A percentile compares a stretch with the other conserved stretches of the same genome.
Evolutionary conservation across 2,329 filamentous ascomycete genomes (phyloP).

Genomic region (Aspergillus costaricaensis): DNA sequence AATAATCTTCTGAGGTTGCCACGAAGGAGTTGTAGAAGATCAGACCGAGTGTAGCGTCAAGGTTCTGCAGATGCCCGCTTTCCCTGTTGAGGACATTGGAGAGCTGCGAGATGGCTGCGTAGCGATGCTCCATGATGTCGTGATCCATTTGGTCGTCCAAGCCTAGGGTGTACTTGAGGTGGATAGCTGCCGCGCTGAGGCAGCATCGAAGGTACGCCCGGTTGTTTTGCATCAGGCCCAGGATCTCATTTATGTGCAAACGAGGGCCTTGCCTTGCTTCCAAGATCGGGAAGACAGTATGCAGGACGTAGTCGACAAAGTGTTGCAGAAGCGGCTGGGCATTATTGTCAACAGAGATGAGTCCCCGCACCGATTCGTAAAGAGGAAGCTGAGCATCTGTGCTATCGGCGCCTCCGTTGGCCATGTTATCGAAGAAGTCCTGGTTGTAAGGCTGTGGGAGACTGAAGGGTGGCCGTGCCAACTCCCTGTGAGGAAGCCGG

Average conservation of each 20-base stretch:
- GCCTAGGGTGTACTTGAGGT: conserved; percentile 71
- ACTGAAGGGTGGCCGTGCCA: background rate
- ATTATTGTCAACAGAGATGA: conserved; percentile 67
- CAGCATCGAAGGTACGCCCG: conserved; percentile 92
- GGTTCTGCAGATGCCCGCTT: background rate
- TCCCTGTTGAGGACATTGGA: conserved; percentile 38
- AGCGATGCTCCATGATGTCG: conserved; percentile 70
- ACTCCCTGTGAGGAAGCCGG: background rate
- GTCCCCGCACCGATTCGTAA: background rate
- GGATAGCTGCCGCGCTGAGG: conserved; percentile 85
- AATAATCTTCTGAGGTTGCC: conserved; percentile 78
- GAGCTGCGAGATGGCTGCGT: conserved; percentile 79
- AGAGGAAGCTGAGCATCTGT: background rate
- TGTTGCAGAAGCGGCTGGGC: conserved; percentile 85
- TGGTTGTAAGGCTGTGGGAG: background rate
- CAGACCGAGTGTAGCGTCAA: conserved; percentile 79
- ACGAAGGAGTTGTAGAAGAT: conserved; percentile 87
- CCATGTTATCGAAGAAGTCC: background rate
- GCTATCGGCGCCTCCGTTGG: background rate
- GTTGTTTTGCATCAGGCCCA: conserved; percentile 53
- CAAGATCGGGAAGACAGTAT: conserved; percentile 41
- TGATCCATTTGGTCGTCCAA: conserved; percentile 12
- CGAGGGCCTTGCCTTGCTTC: background rate
- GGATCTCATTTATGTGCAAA: background rate
- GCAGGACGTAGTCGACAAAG: conserved; percentile 82